A percentile compares a stretch with the other conserved stretches of the same genome.
Evolutionary conservation across 2,329 filamentous ascomycete species (phyloP).

Genomic region (Pochonia chlamydosporia): DNA sequence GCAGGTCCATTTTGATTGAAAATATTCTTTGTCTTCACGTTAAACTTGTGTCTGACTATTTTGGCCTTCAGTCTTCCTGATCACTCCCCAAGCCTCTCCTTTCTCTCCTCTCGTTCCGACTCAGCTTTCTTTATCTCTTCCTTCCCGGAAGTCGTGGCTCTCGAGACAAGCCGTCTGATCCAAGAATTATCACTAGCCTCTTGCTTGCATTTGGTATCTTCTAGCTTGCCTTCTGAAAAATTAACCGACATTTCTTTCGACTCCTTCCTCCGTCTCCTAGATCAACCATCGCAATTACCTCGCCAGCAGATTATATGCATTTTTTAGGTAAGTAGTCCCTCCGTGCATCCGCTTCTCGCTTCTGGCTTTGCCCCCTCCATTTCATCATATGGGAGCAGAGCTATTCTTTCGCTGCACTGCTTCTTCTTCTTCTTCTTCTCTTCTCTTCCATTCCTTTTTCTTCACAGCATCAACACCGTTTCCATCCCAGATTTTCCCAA

Average conservation of each 20-base stretch:
- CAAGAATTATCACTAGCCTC: slow-evolving; percentile 7
- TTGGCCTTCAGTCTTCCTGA: slow-evolving; percentile 2
- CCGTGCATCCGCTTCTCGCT: slow-evolving; percentile 6
- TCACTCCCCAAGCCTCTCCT: background rate
- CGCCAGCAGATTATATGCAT: slow-evolving; percentile 6
- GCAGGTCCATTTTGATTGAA: background rate
- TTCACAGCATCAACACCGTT: slow-evolving; percentile 41
- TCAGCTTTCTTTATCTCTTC: slow-evolving; percentile 6
- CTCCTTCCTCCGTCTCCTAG: slow-evolving; percentile 12
- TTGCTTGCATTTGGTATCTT: slow-evolving; percentile 10
- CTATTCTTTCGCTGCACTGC: slow-evolving; percentile 6
- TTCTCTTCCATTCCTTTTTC: slow-evolving; percentile 17
- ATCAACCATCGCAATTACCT: slow-evolving; percentile 18
- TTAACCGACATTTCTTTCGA: slow-evolving; percentile 5
- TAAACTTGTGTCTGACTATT: too few relatives aligned
- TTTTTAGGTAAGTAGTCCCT: slow-evolving; percentile 14
- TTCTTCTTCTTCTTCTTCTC: slow-evolving; percentile 14
- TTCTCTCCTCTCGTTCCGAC: slow-evolving; percentile 11
- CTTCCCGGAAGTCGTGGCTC: slow-evolving; percentile 3
- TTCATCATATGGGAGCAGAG: background rate
- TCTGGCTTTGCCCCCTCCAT: slow-evolving; percentile 4
- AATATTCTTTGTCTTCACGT: too few relatives aligned
- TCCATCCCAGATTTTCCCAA: slow-evolving; percentile 33
- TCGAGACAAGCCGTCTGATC: slow-evolving; percentile 1
- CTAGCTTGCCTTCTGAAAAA: slow-evolving; percentile 7